phyloP scores from a whole-genome alignment of 208 protist genomes.

The Acanthamoeba royreba region DNA sequence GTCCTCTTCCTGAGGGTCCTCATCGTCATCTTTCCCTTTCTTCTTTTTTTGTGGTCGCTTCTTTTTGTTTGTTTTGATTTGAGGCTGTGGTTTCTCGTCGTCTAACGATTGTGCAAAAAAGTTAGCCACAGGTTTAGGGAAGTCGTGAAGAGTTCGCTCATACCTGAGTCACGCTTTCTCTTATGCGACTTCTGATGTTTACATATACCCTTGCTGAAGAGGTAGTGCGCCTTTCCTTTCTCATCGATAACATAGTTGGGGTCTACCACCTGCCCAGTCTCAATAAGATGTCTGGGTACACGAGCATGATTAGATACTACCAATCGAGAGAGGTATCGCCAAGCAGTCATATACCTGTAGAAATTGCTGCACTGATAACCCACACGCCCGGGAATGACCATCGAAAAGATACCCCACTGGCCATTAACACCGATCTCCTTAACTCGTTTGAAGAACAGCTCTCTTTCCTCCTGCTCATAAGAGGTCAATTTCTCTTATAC shows the following conservation, averaged over 20 bases:
- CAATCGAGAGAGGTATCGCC: background rate
- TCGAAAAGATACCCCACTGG: constrained; percentile 77
- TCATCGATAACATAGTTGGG: constrained; percentile 67
- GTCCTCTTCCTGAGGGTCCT: constrained; percentile 15
- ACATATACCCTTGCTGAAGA: constrained; percentile 52
- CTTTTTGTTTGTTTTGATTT: background rate
- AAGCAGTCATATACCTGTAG: constrained; percentile 49
- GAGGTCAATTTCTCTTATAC: background rate
- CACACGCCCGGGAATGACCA: constrained; percentile 76
- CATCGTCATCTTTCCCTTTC: background rate
- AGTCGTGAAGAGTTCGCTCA: background rate
- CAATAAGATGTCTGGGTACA: constrained; percentile 53
- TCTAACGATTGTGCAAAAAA: background rate
- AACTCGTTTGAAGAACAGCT: constrained; percentile 64
- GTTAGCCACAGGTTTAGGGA: background rate
- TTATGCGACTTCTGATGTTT: constrained; percentile 28
- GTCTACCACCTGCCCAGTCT: constrained; percentile 56
- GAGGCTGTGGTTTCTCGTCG: background rate
- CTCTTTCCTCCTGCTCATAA: constrained; percentile 55
- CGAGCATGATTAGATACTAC: background rate
- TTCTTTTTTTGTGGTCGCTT: background rate
- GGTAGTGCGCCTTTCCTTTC: constrained; percentile 65
- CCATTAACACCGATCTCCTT: constrained; percentile 68
- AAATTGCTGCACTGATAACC: constrained; percentile 76
- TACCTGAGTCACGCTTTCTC: background rate